phyloP scores from a whole-genome alignment of 495 filamentous ascomycete genomes.

The Penicillium paradoxum region DNA sequence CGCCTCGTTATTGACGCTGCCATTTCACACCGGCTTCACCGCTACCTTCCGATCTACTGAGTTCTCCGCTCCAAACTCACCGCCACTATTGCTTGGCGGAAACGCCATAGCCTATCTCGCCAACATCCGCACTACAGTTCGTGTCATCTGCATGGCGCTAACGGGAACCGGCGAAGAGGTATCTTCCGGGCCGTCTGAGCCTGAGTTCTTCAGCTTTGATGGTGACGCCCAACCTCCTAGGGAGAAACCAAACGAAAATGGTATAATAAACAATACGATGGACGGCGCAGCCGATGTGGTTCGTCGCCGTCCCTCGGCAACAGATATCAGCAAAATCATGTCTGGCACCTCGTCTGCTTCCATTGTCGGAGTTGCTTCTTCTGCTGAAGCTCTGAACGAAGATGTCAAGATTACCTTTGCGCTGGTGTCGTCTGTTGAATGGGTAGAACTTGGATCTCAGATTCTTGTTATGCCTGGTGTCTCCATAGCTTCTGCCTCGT shows the following conservation, averaged over 20 bases:
- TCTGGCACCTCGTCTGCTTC: slow-evolving; percentile 5
- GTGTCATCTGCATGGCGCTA: slow-evolving; percentile 53
- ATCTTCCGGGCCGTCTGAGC: slow-evolving; percentile 30
- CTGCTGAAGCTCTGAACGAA: slow-evolving; percentile 21
- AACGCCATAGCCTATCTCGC: slow-evolving; percentile 79
- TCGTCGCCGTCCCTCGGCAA: slow-evolving; percentile 10
- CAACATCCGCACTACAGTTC: slow-evolving; percentile 76
- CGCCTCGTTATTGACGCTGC: slow-evolving; percentile 25
- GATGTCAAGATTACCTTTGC: slow-evolving; percentile 67
- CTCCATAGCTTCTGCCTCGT: slow-evolving; percentile 28
- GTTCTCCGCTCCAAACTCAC: slow-evolving; percentile 37
- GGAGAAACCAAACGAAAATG: slow-evolving; percentile 12
- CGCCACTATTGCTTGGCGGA: slow-evolving; percentile 49
- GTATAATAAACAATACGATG: not conserved
- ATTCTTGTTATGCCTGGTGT: slow-evolving; percentile 72
- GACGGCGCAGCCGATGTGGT: not conserved
- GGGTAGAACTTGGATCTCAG: slow-evolving; percentile 74
- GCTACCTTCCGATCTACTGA: slow-evolving; percentile 41
- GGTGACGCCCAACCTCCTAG: slow-evolving; percentile 47
- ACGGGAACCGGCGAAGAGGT: slow-evolving; percentile 27
- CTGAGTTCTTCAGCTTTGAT: slow-evolving; percentile 63
- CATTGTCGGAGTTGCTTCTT: slow-evolving; percentile 8
- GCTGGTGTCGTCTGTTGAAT: slow-evolving; percentile 72
- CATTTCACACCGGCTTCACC: slow-evolving; percentile 44
- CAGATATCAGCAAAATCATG: slow-evolving; percentile 25